Evolutionary conservation across 495 filamentous ascomycete genomes (phyloP), one percentile per base, ranked within the genome.

Genomic region (Daldinia bambusicola): DNA sequence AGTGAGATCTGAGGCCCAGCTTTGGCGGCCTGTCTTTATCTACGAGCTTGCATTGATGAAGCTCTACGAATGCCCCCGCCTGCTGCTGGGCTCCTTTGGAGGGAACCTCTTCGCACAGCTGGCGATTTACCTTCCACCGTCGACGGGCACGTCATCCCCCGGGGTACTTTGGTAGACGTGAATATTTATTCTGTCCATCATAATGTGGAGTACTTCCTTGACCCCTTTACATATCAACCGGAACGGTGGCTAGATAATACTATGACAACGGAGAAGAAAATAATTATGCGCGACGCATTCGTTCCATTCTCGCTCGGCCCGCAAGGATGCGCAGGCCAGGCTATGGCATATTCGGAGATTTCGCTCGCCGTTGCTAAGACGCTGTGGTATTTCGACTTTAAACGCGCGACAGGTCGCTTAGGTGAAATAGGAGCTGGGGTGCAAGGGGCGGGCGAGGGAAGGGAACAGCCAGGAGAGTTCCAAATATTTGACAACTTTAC

Each of bases 131-230:
- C 26, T 53, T 0, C n/a, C 56, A 7, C 7, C 2, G n/a, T 67
- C n/a, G 65, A 67, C 32, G 65, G 65, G 14, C 45, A 67, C 38
- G 45, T 55, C 3, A 18, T 67, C 8, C 85, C 85, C 0, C 76
- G 69, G 0, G 87, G 85, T 9, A 85, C 82, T 7, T 81, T 85
- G 63, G 82, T 86, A 36, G 86, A 86, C 3, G 84, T 85, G 4
- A 82, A 79, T 1, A 81, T 80, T 9, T 90, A 87, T 80, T 77
- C 84, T 2, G 80, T 91, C 32, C 87, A 89, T 65, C 87, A 88
- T 43, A 83, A 88, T 72, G 76, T 80, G 6, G 30, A 74, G 8
- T 89, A 89, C 78, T 90, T 84, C 74, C 80, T 81, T 0, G 77
- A 85, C 14, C 80, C 89, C 0, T 84, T 80, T 55, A 62, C 66